A percentile compares a stretch with the other conserved stretches of the same genome.
Evolutionary conservation across 495 filamentous ascomycete genomes (phyloP).

Genomic region (Staphylotrichum tortipilum): DNA sequence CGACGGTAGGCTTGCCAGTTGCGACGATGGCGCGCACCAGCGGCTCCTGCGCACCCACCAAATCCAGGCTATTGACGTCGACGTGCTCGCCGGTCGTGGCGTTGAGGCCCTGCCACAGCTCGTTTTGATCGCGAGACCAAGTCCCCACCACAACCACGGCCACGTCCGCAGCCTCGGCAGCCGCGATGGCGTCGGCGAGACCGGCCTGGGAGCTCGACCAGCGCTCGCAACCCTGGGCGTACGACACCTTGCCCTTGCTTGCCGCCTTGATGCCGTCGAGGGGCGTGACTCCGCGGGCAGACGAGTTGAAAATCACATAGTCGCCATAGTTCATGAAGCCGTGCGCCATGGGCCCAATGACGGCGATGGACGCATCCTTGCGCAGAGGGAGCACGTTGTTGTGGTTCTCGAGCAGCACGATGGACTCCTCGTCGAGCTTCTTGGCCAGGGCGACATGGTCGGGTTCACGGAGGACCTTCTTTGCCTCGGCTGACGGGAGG

Average conservation of each 20-base stretch:
- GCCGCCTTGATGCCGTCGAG: constrained; percentile 56
- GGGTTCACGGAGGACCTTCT: constrained; percentile 48
- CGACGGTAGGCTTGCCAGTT: constrained; percentile 58
- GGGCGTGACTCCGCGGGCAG: constrained; percentile 56
- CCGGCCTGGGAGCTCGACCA: constrained; percentile 60
- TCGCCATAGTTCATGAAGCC: constrained; percentile 65
- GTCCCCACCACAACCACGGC: constrained; percentile 66
- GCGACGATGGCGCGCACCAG: constrained; percentile 55
- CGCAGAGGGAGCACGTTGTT: constrained; percentile 51
- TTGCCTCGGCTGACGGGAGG: constrained; percentile 42
- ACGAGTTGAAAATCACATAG: constrained; percentile 54
- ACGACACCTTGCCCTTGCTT: constrained; percentile 48
- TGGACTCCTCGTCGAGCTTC: constrained; percentile 56
- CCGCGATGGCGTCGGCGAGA: constrained; percentile 52
- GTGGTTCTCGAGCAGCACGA: constrained; percentile 62
- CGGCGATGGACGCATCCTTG: constrained; percentile 52
- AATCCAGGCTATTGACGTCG: constrained; percentile 50
- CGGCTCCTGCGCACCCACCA: constrained; percentile 61
- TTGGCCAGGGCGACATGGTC: constrained; percentile 49
- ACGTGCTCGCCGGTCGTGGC: constrained; percentile 67
- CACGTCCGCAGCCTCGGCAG: constrained; percentile 57
- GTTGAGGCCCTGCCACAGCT: constrained; percentile 60
- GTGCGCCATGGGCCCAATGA: constrained; percentile 68
- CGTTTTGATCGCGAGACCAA: constrained; percentile 59
- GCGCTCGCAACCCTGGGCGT: constrained; percentile 62